Base-by-base conservation (phyloP, 208 protist genomes). In the Leishmania tropica region DNA sequence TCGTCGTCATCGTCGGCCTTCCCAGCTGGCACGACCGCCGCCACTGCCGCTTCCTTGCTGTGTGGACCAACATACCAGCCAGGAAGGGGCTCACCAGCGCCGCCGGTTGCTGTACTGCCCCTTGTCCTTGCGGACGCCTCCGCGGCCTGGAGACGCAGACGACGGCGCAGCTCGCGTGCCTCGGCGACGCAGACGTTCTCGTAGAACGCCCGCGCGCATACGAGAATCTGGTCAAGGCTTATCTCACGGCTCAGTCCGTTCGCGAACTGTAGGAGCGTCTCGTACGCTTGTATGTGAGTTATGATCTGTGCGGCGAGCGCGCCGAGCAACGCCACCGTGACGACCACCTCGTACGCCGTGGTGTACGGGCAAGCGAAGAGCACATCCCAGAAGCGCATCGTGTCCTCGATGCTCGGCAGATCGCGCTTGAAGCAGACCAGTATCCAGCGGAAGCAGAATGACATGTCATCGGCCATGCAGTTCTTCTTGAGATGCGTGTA, bases 371-470 rank as follows among this genome's bases (percentile, higher is more conserved):
- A 95, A 56, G 85, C 86, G 56, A 96, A 92, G 45, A 98, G 76
- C 5, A 92, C 90, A 75, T 98, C 96, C 95, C 96, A 98, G 13
- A 98, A 85, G n/a, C 85, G 86, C 84, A 94, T 91, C 51, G 85
- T 82, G 62, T 96, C 92, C 21, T 84, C 79, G 35, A 94, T 53
- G n/a, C 82, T 67, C 47, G 62, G 24, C 47, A 97, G 93, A 81
- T 97, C 95, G 45, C 95, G 85, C 83, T 98, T 98, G 86, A 96
- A 98, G 42, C 85, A 75, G 70, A 97, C 90, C 28, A 98, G 81
- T 8, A 98, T 51, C 93, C 95, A 98, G 51, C 95, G 90, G 81
- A 98, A 96, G 81, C 94, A 97, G 74, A 98, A 97, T 31, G 80
- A 89, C 85, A 97, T 95, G 68, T 97, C 94, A 45, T 91, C 81